Conservation (phyloP, 768 basidiomycete genomes). For the Kwoniella mangroviensis region DNA sequence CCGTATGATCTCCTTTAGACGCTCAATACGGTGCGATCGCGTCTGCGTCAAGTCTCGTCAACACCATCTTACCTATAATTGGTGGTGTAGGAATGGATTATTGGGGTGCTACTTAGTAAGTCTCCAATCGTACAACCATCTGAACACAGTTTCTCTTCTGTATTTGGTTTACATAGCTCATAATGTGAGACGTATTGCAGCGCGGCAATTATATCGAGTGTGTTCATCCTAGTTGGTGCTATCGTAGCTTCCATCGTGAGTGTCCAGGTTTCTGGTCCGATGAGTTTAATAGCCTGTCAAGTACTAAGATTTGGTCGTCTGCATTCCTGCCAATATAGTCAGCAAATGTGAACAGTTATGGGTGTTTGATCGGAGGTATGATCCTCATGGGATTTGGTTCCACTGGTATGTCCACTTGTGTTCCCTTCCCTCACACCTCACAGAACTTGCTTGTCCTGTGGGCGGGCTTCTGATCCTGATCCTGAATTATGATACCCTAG, state of each 20-base stretch:
- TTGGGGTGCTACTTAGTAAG: constrained; percentile 53
- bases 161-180: too few relatives aligned
- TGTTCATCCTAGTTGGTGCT: constrained; percentile 49
- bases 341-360: constrained; percentile 35
- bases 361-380: constrained; percentile 44
- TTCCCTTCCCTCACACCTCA: too few relatives aligned
- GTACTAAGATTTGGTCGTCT: background rate
- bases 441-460: too few relatives aligned
- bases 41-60: constrained; percentile 52
- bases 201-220: constrained; percentile 47
- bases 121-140: background rate
- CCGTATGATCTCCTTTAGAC: constrained; percentile 23
- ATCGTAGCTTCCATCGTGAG: constrained; percentile 39
- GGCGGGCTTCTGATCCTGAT: too few relatives aligned
- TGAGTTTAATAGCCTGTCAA: background rate
- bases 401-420: constrained; percentile 30
- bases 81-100: constrained; percentile 56
- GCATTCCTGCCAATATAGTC: constrained; percentile 16
- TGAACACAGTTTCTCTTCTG: too few relatives aligned
- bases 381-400: constrained; percentile 55
- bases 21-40: constrained; percentile 53
- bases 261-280: background rate
- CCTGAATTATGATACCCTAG: constrained; percentile 6
- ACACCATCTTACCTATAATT: constrained; percentile 54
- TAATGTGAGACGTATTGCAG: background rate